Evolutionary conservation across 2,329 filamentous ascomycete species (phyloP).

Genomic region (Sporothrix humicola): DNA sequence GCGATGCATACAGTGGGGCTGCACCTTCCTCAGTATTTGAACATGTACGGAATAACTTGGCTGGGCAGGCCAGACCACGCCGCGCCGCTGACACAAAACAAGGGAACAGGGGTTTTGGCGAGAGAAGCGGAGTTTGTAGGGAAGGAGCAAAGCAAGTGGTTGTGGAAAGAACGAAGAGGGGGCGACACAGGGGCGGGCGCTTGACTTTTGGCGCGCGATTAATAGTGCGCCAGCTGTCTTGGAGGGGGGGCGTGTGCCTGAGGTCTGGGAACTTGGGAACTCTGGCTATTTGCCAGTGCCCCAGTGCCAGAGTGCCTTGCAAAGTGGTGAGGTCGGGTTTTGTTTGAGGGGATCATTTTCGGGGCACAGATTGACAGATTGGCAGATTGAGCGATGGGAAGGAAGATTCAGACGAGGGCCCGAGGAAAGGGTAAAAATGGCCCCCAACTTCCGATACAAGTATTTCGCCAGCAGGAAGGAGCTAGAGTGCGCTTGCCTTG

Average conservation of each 20-base stretch:
- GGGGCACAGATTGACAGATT: constrained; percentile 24
- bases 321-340: background rate
- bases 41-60: background rate
- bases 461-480: background rate
- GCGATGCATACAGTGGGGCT: background rate
- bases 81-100: constrained; percentile 18
- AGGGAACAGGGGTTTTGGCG: constrained; percentile 13
- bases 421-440: constrained; percentile 34
- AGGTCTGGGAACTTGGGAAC: background rate
- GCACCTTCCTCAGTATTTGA: too few species aligned
- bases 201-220: constrained; percentile 39
- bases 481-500: background rate
- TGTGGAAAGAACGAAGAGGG: background rate
- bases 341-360: background rate
- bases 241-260: constrained; percentile 21
- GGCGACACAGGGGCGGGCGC: constrained; percentile 33
- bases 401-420: constrained; percentile 26
- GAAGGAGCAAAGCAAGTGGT: background rate
- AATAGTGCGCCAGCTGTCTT: constrained; percentile 34
- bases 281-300: background rate
- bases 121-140: constrained; percentile 8
- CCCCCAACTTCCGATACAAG: constrained; percentile 29
- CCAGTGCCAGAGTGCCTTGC: background rate
- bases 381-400: constrained; percentile 17
- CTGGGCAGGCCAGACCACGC: background rate